These are phyloP conservation scores for Mangifera indica DNA, from an alignment of 345 rosid genomes.

Conservation along the genomic window DNA sequence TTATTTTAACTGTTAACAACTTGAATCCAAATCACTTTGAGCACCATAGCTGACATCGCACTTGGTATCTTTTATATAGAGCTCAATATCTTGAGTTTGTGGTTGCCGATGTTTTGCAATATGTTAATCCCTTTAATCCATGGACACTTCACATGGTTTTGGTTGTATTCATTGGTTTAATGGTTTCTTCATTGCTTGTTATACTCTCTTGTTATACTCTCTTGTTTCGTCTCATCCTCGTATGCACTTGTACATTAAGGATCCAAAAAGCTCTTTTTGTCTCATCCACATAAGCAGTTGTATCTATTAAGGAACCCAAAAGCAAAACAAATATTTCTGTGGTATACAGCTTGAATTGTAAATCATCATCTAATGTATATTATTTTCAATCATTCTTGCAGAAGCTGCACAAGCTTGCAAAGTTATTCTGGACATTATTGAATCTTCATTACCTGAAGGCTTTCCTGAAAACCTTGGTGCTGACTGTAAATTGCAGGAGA, in stretches of 20 bases:
- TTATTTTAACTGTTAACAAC: neutral
- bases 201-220: neutral
- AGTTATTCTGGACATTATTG: conserved; percentile 75
- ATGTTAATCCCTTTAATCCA: neutral
- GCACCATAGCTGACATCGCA: neutral
- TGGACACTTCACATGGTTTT: neutral
- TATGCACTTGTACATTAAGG: no score
- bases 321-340: neutral
- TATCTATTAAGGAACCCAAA: neutral
- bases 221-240: no score
- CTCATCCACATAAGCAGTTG: neutral
- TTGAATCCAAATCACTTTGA: neutral
- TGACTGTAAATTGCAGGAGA: conserved; percentile 79
- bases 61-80: neutral
- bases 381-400: conserved; percentile 45
- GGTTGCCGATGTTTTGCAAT: neutral
- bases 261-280: neutral
- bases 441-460: conserved; percentile 73
- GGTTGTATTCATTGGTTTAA: neutral
- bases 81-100: neutral
- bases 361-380: conserved; percentile 29
- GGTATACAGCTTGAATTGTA: neutral
- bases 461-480: conserved; percentile 63
- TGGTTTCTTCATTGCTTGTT: neutral
- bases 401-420: conserved; percentile 90